These are phyloP conservation scores for Scutellaria galericulata DNA, from an alignment of 257 asterid species.

Conservation along the genomic window DNA sequence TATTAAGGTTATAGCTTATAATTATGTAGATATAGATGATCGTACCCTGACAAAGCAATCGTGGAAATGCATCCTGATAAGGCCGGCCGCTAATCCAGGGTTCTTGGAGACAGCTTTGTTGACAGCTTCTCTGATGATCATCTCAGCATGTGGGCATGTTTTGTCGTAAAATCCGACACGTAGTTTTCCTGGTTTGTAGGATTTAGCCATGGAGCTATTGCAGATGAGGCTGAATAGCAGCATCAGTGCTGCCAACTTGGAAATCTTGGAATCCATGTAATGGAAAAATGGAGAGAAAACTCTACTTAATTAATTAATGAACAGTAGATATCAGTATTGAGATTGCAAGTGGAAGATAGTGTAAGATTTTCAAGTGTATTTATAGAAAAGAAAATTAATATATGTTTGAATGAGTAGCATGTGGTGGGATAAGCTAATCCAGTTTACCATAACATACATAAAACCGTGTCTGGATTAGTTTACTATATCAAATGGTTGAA, in stretches of 20 bases:
- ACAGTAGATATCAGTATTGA: neutral
- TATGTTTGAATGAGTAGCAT: too few relatives aligned
- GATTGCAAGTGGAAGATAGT: neutral
- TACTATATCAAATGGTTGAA: slow-evolving; percentile 24
- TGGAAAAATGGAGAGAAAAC: too few relatives aligned
- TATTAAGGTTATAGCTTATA: too few relatives aligned
- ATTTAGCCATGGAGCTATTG: slow-evolving; percentile 28
- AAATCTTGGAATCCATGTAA: slow-evolving; percentile 35
- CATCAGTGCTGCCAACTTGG: slow-evolving; percentile 30
- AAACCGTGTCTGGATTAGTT: neutral
- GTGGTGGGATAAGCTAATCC: slow-evolving; percentile 19
- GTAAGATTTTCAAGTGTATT: neutral
- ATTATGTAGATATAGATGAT: too few relatives aligned
- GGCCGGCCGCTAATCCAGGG: slow-evolving; percentile 66
- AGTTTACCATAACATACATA: neutral
- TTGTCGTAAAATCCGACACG: slow-evolving; percentile 49
- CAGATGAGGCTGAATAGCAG: slow-evolving; percentile 21
- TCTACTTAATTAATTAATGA: too few relatives aligned
- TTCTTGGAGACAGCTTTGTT: slow-evolving; percentile 43
- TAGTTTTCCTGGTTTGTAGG: slow-evolving; percentile 11
- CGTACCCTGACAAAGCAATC: slow-evolving; percentile 69
- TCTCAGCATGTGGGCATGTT: slow-evolving; percentile 58
- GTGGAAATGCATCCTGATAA: slow-evolving; percentile 66
- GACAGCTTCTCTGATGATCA: slow-evolving; percentile 51
- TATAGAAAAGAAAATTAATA: too few relatives aligned